Conservation (phyloP, 2,329 filamentous ascomycete genomes). For the Lasiodiplodia hormozganensis region DNA sequence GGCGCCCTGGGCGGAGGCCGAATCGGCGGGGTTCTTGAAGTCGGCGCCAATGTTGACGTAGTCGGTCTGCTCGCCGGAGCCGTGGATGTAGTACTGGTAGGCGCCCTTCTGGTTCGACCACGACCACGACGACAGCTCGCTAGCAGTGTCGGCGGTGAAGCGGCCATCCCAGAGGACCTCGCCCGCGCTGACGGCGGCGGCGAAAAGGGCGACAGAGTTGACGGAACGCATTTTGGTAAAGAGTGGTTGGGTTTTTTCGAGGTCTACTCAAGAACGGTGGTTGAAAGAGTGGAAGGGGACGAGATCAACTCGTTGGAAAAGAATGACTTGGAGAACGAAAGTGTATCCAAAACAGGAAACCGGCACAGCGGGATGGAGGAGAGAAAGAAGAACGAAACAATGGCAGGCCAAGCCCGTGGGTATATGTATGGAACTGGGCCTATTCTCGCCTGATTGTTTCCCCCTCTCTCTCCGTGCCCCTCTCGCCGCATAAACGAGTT, state of each 20-base stretch:
- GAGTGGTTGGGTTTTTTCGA: background rate
- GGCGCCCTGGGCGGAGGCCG: conserved; percentile 67
- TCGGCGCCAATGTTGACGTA: conserved; percentile 68
- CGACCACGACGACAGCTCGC: conserved; percentile 63
- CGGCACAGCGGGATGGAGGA: conserved; percentile 21
- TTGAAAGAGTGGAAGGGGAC: conserved; percentile 21
- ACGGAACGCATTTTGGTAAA: conserved; percentile 14
- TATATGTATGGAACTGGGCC: conserved; percentile 19
- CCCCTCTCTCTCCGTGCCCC: background rate
- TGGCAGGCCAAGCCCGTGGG: conserved; percentile 13
- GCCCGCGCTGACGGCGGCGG: conserved; percentile 21
- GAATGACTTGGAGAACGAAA: conserved; percentile 23
- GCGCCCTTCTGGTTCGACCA: conserved; percentile 73
- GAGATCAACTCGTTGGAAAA: conserved; percentile 28
- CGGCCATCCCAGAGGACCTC: conserved; percentile 67
- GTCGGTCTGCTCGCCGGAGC: conserved; percentile 59
- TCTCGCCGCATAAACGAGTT: conserved; percentile 6
- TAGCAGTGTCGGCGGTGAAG: conserved; percentile 65
- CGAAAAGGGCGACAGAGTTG: background rate
- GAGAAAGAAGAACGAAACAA: background rate
- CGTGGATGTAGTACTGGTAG: conserved; percentile 81
- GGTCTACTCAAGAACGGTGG: conserved; percentile 24
- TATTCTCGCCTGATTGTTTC: background rate
- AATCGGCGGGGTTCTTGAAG: conserved; percentile 72
- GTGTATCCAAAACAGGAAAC: conserved; percentile 24